Evolutionary conservation across 495 filamentous ascomycete species (phyloP).

Genomic region (Staphylotrichum tortipilum): DNA sequence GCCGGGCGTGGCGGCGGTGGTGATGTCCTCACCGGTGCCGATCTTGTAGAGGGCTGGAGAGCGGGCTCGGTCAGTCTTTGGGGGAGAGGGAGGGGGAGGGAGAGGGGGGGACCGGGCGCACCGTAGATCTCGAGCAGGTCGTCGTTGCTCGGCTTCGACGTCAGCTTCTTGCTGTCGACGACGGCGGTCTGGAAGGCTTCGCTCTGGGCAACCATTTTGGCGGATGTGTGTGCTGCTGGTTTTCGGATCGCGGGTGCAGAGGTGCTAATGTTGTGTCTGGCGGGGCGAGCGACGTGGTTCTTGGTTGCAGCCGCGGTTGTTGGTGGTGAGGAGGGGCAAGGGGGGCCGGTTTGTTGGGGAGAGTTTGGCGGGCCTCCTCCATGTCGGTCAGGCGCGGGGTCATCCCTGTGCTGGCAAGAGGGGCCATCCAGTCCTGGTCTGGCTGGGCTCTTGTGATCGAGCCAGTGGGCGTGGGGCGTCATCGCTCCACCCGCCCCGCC

Average conservation of each 20-base stretch:
- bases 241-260: constrained; percentile 20
- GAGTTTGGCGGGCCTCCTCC: constrained; percentile 6
- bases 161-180: constrained; percentile 56
- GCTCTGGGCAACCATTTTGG: constrained; percentile 37
- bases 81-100: too few species aligned
- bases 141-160: constrained; percentile 48
- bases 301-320: background rate
- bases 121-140: constrained; percentile 48
- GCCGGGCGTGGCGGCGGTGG: constrained; percentile 35
- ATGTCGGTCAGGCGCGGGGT: constrained; percentile 4
- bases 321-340: constrained; percentile 12
- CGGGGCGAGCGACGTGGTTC: background rate
- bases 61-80: background rate
- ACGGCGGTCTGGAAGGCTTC: constrained; percentile 53
- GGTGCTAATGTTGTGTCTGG: constrained; percentile 15
- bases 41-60: constrained; percentile 45
- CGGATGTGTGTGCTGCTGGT: constrained; percentile 16
- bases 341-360: constrained; percentile 11
- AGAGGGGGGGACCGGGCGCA: constrained; percentile 12
- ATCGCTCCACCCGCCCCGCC: constrained; percentile 2
- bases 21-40: constrained; percentile 40
- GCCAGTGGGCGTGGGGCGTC: constrained; percentile 3
- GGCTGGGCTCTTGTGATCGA: constrained; percentile 1
- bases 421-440: too few species aligned
- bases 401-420: background rate